A percentile compares a stretch with the other conserved stretches of the same genome.
Evolutionary conservation across 202 grass and related monocot species (phyloP).

Genomic region (Cymbopogon flexuosus): DNA sequence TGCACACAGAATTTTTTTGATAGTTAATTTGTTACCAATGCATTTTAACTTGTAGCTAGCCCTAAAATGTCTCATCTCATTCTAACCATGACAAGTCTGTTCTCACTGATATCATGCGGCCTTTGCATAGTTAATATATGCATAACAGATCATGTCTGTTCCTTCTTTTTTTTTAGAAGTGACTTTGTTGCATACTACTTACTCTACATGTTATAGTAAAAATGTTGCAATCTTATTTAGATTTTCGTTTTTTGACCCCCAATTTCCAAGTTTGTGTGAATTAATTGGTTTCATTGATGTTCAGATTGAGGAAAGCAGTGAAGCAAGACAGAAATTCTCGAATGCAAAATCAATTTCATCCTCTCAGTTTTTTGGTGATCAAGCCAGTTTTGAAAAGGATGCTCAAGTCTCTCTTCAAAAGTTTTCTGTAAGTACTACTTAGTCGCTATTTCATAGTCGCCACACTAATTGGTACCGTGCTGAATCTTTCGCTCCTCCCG

Average conservation of each 20-base stretch:
- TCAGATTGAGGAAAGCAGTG: slow-evolving; percentile 72
- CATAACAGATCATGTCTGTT: background rate
- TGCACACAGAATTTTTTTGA: background rate
- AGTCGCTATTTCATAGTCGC: background rate
- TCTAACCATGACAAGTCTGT: background rate
- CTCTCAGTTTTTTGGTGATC: slow-evolving; percentile 86
- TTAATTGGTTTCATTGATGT: slow-evolving; percentile 26
- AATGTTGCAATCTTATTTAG: background rate
- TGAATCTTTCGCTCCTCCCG: background rate
- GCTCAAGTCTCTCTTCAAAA: slow-evolving; percentile 85
- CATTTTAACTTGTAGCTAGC: background rate
- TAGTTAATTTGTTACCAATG: background rate
- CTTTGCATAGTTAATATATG: background rate
- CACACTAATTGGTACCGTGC: background rate
- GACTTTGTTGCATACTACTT: background rate
- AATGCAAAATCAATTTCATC: slow-evolving; percentile 99
- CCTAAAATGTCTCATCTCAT: background rate
- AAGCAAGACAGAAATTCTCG: slow-evolving; percentile 91
- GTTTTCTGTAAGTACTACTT: slow-evolving; percentile 63
- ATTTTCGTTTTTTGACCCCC: background rate
- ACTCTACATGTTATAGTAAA: background rate
- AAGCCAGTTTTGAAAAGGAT: slow-evolving; percentile 55
- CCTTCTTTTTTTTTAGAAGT: background rate
- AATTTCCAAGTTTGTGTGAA: background rate
- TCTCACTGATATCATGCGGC: background rate